Base-by-base conservation (phyloP, 345 rosid species). In the Noccaea caerulescens region DNA sequence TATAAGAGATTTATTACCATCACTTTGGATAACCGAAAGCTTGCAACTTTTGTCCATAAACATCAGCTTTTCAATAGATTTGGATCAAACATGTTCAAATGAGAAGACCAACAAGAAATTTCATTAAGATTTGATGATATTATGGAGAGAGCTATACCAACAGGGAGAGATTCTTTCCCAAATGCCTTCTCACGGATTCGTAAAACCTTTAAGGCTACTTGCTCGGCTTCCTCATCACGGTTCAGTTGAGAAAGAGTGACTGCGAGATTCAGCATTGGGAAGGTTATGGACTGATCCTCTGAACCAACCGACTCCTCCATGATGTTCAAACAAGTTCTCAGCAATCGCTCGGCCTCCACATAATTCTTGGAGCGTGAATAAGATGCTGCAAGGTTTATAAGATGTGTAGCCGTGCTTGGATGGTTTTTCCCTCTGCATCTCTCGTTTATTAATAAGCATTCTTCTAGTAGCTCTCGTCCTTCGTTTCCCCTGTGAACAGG, bases 401-500 rank as follows among this genome's bases (percentile, higher is more conserved):
- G 89, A 80, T 90, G 97, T 41, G 82, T 70, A 63, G 85, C 90
- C 62, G 77, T 80, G 79, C 86, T 81, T 10, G 96, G 92, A 76
- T 90, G 86, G 7, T 82, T 84, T 67, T 82, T 84, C 66, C 96
- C 98, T 64, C 79, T 84, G 42, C n/a, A 77, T 47, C 81, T 81
- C 80, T 93, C 97, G 14, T 83, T 71, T 63, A 85, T 81, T 69
- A 84, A 60, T 82, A 93, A 78, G 83, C 96, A 87, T 74, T 93
- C 93, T 85, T 90, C 96, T 72, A 90, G 72, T 46, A 88, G 79
- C 79, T 82, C 86, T 49, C 89, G 84, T 12, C 98, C 98, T 84
- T 93, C 98, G 12, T 83, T 76, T 69, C 85, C 88, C 80, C 98
- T 93, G 60, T 10, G 63, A 13, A 32, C 32, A 77, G 13, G 60